These are phyloP conservation scores for Eucalyptus decipiens DNA, from an alignment of 345 rosid genomes.

Conservation along the genomic window DNA sequence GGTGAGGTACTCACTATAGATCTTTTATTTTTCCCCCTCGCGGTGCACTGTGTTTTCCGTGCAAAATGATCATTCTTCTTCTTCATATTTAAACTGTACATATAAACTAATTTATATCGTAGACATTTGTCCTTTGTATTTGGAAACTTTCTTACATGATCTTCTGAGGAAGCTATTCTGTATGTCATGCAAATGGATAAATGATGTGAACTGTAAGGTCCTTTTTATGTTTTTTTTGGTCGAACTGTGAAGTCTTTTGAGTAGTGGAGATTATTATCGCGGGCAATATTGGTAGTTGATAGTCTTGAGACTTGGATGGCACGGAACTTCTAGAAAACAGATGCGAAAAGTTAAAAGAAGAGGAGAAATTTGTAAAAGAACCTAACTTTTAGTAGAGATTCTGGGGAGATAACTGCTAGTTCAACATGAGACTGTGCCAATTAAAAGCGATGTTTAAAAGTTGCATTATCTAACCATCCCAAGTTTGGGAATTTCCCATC, in stretches of 20 bases:
- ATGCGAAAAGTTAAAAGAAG: not conserved
- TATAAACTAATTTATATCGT: not conserved
- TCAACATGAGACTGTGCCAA: not conserved
- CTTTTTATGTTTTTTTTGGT: too few relatives aligned
- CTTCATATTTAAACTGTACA: not conserved
- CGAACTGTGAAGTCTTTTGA: not conserved
- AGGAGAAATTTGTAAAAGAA: not conserved
- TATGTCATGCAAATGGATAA: not conserved
- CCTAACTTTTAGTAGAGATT: not conserved
- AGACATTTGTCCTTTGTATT: not conserved
- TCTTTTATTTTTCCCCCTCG: not conserved
- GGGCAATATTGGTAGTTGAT: not conserved
- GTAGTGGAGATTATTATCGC: not conserved
- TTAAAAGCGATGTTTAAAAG: not conserved
- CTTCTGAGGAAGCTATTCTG: not conserved
- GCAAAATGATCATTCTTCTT: not conserved
- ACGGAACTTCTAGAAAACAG: not conserved
- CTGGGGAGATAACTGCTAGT: not conserved
- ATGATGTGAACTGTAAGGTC: not conserved
- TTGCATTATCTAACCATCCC: not conserved
- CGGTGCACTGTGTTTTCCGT: not conserved
- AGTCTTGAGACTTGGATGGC: not conserved
- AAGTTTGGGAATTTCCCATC: not conserved
- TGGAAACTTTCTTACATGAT: not conserved
- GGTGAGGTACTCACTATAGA: conserved; percentile 35